Evolutionary conservation across 1,139 yeast genomes (phyloP), one percentile per base, ranked within the genome.

Genomic region (Kodamaea arcana): DNA sequence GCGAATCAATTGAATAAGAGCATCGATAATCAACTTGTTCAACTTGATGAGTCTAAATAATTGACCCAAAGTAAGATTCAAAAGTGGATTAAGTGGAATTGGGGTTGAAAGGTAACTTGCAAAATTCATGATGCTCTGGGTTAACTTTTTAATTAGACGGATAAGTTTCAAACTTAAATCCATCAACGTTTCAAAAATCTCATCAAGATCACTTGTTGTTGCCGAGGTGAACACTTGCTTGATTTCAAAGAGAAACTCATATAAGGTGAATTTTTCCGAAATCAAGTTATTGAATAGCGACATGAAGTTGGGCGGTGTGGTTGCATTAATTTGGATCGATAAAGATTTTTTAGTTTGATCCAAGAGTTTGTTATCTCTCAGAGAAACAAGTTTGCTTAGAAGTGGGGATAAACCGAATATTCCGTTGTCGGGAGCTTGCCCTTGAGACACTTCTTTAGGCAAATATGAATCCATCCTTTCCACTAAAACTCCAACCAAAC

Each of bases 111-210:
- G 40, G 24, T 33, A 41, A 34, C 46, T 47, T 18, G 51, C 50
- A 36, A 67, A 51, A 34, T 57, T 65, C 29, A 65, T 45, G 24
- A 72, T 64, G n/a, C 66, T 52, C 28, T 48, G 55, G 3, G 73
- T 50, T 3, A 72, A 43, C 36, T 61, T 65, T 46, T 70, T 75
- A 24, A 69, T 48, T 4, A 72, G 43, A 33, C 79, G 59, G 3
- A 67, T 56, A 15, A 75, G 53, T 41, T 74, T 75, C 29, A 75
- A 48, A 40, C 72, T 75, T 37, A 62, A 54, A 39, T 75, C 81
- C 45, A 64, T 60, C 4, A 75, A 42, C 22, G 61, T 58, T 33
- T 69, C 75, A 34, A 60, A 62, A 25, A 64, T 60, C 31, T 72
- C 74, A 33, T 71, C 76, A 6, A 75, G 75, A 33, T 69, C 77